Conservation (phyloP, 1,139 yeast species). For the Geotrichum citri-aurantii region DNA sequence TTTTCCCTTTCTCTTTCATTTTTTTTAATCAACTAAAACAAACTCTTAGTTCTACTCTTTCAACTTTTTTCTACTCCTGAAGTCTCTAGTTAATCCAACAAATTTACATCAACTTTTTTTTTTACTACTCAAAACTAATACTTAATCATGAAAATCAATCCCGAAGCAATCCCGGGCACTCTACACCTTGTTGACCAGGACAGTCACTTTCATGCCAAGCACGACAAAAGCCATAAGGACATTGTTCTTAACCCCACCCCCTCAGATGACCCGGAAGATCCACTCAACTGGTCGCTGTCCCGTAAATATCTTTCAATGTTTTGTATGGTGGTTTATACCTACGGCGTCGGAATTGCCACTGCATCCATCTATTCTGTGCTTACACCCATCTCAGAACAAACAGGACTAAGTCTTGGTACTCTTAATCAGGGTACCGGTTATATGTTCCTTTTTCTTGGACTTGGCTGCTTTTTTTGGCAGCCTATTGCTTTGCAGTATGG, state of each 20-base stretch:
- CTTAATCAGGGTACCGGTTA: slow-evolving; percentile 51
- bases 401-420: slow-evolving; percentile 40
- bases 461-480: slow-evolving; percentile 46
- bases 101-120: too few relatives aligned
- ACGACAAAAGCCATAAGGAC: slow-evolving; percentile 28
- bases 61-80: too few relatives aligned
- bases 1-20: too few relatives aligned
- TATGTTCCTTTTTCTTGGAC: slow-evolving; percentile 44
- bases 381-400: slow-evolving; percentile 39
- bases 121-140: background rate
- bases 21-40: too few relatives aligned
- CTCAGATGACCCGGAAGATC: slow-evolving; percentile 46
- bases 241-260: slow-evolving; percentile 44
- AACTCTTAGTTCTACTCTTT: too few relatives aligned
- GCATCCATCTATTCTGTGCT: slow-evolving; percentile 46
- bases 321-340: slow-evolving; percentile 38
- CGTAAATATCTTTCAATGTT: slow-evolving; percentile 39
- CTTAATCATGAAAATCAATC: slow-evolving; percentile 26
- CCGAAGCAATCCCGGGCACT: slow-evolving; percentile 55
- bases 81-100: too few relatives aligned
- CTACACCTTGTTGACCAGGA: slow-evolving; percentile 51
- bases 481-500: slow-evolving; percentile 52
- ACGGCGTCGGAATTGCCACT: slow-evolving; percentile 44
- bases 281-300: slow-evolving; percentile 41
- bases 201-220: slow-evolving; percentile 28